A percentile compares a stretch with the other conserved stretches of the same genome.
Evolutionary conservation across 1,284 basidiomycete species (phyloP).

Genomic region (Rhodotorula mucilaginosa): DNA sequence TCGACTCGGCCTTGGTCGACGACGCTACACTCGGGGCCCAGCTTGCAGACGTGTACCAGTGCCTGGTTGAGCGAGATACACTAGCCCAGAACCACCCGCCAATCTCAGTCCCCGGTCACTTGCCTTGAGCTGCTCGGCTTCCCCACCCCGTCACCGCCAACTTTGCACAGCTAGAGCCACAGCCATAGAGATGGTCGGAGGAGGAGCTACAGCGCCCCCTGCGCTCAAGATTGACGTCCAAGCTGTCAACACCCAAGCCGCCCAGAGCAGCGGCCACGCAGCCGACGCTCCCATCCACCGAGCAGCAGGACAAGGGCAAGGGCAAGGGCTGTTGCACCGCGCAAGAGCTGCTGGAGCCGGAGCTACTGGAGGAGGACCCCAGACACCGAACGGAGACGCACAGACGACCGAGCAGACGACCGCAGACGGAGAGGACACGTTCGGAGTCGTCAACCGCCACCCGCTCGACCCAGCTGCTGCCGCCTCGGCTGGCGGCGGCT

Average conservation of each 20-base stretch:
- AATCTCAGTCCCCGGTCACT: no score
- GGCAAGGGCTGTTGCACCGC: background rate
- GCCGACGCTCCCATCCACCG: background rate
- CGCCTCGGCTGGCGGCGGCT: background rate
- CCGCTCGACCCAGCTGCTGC: slow-evolving; percentile 2
- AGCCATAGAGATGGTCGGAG: background rate
- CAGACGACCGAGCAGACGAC: slow-evolving; percentile 23
- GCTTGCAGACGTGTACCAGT: no score
- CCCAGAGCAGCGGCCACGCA: background rate
- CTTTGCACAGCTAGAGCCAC: no score
- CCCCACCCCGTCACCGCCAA: background rate
- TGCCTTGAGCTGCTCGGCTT: background rate
- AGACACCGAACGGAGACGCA: slow-evolving; percentile 11
- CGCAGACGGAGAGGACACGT: slow-evolving; percentile 32
- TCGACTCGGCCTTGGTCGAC: no score
- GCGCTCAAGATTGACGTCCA: slow-evolving; percentile 23
- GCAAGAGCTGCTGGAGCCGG: background rate
- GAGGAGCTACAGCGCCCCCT: background rate
- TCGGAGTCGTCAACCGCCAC: slow-evolving; percentile 21
- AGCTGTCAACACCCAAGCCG: slow-evolving; percentile 20
- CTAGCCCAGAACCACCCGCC: no score
- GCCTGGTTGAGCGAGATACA: no score
- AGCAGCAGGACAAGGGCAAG: slow-evolving; percentile 1
- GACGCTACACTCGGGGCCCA: no score
- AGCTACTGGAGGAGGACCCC: no score